Conservation (phyloP, 371 early-diverging fungal genomes). For the Blakeslea trispora region DNA sequence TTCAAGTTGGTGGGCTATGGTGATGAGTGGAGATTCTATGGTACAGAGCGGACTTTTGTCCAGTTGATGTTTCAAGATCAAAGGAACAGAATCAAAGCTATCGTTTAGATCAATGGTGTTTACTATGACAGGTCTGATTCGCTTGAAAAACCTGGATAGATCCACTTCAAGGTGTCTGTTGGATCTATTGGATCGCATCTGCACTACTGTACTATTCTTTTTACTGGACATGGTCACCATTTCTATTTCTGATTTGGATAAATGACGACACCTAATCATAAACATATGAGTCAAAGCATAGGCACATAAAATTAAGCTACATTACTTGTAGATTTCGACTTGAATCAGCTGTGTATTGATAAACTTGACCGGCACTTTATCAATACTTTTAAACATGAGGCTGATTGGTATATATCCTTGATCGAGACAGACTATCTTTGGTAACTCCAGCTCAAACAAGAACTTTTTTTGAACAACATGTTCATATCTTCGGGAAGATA, state of each 20-base stretch:
- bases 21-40: conserved; percentile 19
- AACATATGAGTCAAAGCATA: not conserved
- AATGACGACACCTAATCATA: conserved; percentile 22
- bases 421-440: conserved; percentile 29
- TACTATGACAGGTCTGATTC: conserved; percentile 18
- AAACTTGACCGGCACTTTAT: conserved; percentile 17
- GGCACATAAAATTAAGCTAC: not conserved
- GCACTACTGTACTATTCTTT: conserved; percentile 6
- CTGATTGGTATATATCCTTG: conserved; percentile 30
- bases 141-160: conserved; percentile 22
- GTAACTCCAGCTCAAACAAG: conserved; percentile 35
- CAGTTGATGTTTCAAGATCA: conserved; percentile 8
- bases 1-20: conserved; percentile 22
- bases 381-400: conserved; percentile 23
- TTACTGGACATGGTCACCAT: conserved; percentile 16
- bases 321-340: conserved; percentile 38
- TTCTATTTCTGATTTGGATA: conserved; percentile 35
- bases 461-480: conserved; percentile 35
- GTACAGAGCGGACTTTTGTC: not conserved
- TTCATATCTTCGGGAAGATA: conserved; percentile 27
- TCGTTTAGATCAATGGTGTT: conserved; percentile 6
- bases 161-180: conserved; percentile 14
- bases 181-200: conserved; percentile 7
- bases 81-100: not conserved
- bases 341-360: conserved; percentile 37